Base-by-base conservation (phyloP, 2,329 filamentous ascomycete genomes). In the Huntiella omanensis region DNA sequence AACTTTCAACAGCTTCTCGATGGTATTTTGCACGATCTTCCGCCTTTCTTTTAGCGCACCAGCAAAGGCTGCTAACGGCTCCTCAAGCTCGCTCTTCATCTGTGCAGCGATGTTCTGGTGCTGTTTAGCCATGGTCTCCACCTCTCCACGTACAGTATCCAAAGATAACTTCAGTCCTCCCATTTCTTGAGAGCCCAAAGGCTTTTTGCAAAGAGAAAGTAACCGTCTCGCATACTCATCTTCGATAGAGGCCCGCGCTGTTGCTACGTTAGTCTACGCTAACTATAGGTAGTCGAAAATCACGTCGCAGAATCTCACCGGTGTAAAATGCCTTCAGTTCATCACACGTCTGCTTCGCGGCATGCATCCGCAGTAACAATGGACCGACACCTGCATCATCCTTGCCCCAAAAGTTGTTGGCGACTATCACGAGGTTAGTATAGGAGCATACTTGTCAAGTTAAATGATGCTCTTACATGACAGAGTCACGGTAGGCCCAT, bases 331-430 rank as follows among this genome's bases (percentile, higher is more conserved):
- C 69, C 59, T 83, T 88, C 43, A 98, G 64, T 64, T 98, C 91
- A 63, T 98, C 92, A 60, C 81, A 87, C 19, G 91, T 95, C 56
- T 82, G 77, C 68, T 98, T 98, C 42, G 91, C 85, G 62, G 79
- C 80, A 58, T 85, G 80, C 85, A 98, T 93, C 58, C 91, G 88
- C 61, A 88, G 84, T 28, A 98, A 72, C 57, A 98, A 75, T 49
- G 91, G 92, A 40, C 72, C 71, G 57, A 98, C 87, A 59, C 91
- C 92, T 44, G 88, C 91, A 69, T 98, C 91, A 61, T 96, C 88
- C 69, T 93, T 96, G 53, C 91, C 91, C 91, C 91, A 98, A 64
- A 98, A 98, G 62, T 98, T 98, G 67, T 98, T 98, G 57, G 91
- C 88, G 67, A 98, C 87, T 87, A 35, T n/a, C 13, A 13, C 4